These are phyloP conservation scores for Boletus rex-veris DNA, from an alignment of 768 basidiomycete species.

Conservation along the genomic window DNA sequence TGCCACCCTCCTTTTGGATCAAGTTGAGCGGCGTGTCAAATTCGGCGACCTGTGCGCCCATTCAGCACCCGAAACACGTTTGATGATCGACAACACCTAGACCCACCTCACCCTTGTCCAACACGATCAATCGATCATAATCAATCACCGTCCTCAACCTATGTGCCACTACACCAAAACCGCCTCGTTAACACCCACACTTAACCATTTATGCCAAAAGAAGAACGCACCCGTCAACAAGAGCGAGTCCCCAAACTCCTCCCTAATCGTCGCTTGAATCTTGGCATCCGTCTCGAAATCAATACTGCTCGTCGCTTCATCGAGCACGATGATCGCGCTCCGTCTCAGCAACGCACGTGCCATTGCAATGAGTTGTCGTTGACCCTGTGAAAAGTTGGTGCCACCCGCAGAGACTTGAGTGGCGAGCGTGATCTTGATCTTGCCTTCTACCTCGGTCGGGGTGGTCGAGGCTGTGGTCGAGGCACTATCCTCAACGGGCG, in stretches of 20 bases:
- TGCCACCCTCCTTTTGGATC: slow-evolving; percentile 57
- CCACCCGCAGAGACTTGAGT: slow-evolving; percentile 84
- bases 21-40: slow-evolving; percentile 72
- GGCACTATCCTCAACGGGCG: slow-evolving; percentile 38
- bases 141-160: slow-evolving; percentile 76
- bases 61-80: neutral
- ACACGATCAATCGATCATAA: slow-evolving; percentile 73
- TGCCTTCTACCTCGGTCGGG: slow-evolving; percentile 54
- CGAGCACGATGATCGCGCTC: slow-evolving; percentile 72
- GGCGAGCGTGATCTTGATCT: slow-evolving; percentile 59
- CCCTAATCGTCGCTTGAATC: slow-evolving; percentile 84
- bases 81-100: neutral
- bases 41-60: slow-evolving; percentile 43
- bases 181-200: neutral
- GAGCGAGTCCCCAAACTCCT: slow-evolving; percentile 75
- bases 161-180: slow-evolving; percentile 52
- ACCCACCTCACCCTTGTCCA: slow-evolving; percentile 47
- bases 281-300: slow-evolving; percentile 87
- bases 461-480: slow-evolving; percentile 40
- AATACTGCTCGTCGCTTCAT: slow-evolving; percentile 84
- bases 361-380: slow-evolving; percentile 85
- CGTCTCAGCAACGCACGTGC: slow-evolving; percentile 73
- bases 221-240: slow-evolving; percentile 60
- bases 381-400: slow-evolving; percentile 89
- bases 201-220: too few species aligned